phyloP scores from a whole-genome alignment of 1,139 yeast species.

The Magnusiomyces tetraspermus region DNA sequence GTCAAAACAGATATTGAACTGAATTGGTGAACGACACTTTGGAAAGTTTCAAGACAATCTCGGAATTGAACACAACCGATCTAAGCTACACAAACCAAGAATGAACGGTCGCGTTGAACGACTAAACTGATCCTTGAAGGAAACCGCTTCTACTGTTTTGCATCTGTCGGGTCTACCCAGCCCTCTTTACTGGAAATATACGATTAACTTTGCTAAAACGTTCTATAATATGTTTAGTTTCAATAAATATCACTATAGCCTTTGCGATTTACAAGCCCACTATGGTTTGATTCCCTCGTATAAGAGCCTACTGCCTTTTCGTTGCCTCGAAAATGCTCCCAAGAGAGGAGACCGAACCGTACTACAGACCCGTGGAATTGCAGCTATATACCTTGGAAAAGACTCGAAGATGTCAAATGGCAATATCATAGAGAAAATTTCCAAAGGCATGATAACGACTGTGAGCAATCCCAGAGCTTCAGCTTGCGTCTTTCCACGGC shows the following conservation, averaged over 20 bases:
- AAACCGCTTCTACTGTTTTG: not conserved
- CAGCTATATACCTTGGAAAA: not conserved
- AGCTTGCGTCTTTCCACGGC: not conserved
- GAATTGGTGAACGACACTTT: no score
- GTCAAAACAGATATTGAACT: no score
- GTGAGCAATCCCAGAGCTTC: not conserved
- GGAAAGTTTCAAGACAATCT: no score
- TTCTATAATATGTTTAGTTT: no score
- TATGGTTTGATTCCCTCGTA: not conserved
- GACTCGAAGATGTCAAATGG: not conserved
- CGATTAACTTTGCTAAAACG: not conserved
- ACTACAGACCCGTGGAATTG: not conserved
- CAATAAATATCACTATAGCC: not conserved
- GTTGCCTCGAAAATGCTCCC: not conserved
- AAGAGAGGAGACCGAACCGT: not conserved
- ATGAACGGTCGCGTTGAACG: not conserved
- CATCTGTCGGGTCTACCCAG: not conserved
- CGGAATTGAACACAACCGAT: no score
- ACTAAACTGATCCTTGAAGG: not conserved
- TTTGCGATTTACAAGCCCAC: not conserved
- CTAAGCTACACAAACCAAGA: no score
- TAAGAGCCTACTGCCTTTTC: not conserved
- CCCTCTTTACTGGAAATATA: not conserved
- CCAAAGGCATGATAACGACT: not conserved
- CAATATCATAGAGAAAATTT: not conserved